phyloP scores from a whole-genome alignment of 192 early-diverging fungal species.

The Coemansia sp. region DNA sequence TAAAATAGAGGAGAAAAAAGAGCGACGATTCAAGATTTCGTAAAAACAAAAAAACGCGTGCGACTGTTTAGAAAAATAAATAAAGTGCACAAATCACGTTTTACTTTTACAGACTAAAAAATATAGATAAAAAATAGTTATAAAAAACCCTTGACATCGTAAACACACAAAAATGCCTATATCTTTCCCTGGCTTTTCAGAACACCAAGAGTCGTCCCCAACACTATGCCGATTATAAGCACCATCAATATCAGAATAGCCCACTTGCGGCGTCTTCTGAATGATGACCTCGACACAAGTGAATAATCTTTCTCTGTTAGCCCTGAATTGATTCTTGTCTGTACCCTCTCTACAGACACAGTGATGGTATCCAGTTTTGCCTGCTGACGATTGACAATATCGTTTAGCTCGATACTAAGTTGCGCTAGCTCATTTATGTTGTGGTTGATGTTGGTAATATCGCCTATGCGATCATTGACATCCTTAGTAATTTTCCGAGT shows the following conservation, averaged over 20 bases:
- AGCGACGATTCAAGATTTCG: neutral
- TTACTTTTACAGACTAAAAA: neutral
- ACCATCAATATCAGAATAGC: constrained; percentile 12
- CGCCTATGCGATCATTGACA: constrained; percentile 29
- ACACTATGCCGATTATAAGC: constrained; percentile 16
- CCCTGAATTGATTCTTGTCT: constrained; percentile 4
- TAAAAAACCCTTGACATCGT: neutral
- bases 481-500: constrained; percentile 32
- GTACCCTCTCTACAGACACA: constrained; percentile 19
- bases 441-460: constrained; percentile 32
- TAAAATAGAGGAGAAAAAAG: neutral
- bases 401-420: constrained; percentile 18
- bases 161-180: constrained; percentile 14
- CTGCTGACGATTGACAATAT: constrained; percentile 42
- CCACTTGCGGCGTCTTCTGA: constrained; percentile 19
- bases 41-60: neutral
- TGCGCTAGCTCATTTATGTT: constrained; percentile 26
- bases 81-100: constrained; percentile 2
- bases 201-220: constrained; percentile 12
- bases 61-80: neutral
- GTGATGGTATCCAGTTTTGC: constrained; percentile 32
- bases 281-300: neutral
- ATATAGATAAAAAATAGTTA: neutral
- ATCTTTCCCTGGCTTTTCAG: constrained; percentile 17
- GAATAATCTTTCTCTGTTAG: constrained; percentile 12